phyloP scores from a whole-genome alignment of 1,139 yeast species.

The Yamadazyma sp. region DNA sequence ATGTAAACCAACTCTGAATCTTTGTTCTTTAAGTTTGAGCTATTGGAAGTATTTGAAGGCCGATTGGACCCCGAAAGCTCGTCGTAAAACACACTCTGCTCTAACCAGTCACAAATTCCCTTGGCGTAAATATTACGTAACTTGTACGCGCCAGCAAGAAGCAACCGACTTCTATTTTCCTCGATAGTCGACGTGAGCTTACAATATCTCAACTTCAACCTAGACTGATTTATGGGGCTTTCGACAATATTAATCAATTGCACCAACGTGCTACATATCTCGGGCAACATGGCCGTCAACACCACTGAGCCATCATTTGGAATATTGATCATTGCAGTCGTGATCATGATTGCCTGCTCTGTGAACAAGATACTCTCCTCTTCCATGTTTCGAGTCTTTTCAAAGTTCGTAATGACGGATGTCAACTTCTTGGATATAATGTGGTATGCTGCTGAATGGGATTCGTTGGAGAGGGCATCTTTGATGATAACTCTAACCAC shows the following conservation, averaged over 20 bases:
- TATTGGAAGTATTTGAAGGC: neutral
- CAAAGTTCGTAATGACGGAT: conserved; percentile 24
- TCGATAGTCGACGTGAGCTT: conserved; percentile 55
- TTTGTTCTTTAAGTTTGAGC: conserved; percentile 9
- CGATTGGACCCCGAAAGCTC: conserved; percentile 11
- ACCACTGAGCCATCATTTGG: conserved; percentile 41
- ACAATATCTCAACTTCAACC: conserved; percentile 60
- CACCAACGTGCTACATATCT: conserved; percentile 28
- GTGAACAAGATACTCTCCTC: conserved; percentile 37
- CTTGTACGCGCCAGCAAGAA: conserved; percentile 55
- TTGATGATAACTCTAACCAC: conserved; percentile 48
- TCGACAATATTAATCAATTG: conserved; percentile 36
- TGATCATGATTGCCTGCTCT: conserved; percentile 40
- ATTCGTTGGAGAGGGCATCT: conserved; percentile 46
- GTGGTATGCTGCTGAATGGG: conserved; percentile 45
- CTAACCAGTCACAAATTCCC: conserved; percentile 67
- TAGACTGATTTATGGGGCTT: conserved; percentile 36
- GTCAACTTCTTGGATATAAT: conserved; percentile 35
- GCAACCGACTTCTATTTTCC: conserved; percentile 32
- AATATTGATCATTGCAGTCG: conserved; percentile 37
- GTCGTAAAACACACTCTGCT: conserved; percentile 46
- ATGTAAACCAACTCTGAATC: conserved; percentile 52
- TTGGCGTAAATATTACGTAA: conserved; percentile 63
- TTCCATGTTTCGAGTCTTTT: conserved; percentile 24
- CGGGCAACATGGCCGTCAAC: conserved; percentile 35